phyloP scores from a whole-genome alignment of 2,329 filamentous ascomycete species.

The Colletotrichum musae region DNA sequence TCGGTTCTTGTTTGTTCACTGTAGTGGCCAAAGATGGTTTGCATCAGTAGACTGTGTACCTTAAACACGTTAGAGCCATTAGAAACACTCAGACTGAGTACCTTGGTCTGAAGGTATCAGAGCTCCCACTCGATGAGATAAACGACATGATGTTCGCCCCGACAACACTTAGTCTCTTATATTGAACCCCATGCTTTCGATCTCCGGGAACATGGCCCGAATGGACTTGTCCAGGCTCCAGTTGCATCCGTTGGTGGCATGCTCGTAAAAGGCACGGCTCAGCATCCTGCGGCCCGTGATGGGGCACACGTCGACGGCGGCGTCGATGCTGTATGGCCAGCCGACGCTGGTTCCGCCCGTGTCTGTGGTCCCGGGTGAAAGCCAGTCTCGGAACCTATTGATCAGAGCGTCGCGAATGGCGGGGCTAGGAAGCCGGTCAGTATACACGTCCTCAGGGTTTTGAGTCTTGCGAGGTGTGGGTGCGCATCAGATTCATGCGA shows the following conservation, averaged over 20 bases:
- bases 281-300: slow-evolving; percentile 26
- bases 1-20: too few relatives aligned
- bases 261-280: slow-evolving; percentile 32
- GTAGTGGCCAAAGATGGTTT: too few relatives aligned
- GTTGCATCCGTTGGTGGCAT: slow-evolving; percentile 28
- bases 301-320: slow-evolving; percentile 30
- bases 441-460: rapidly evolving
- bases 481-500: not conserved
- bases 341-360: slow-evolving; percentile 30
- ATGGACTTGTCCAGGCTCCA: slow-evolving; percentile 37
- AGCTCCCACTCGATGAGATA: not conserved
- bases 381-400: slow-evolving; percentile 30
- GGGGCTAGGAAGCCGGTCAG: slow-evolving; percentile 3
- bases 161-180: not conserved
- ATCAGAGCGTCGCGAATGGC: slow-evolving; percentile 33
- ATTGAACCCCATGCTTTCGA: slow-evolving; percentile 24
- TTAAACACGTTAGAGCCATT: too few relatives aligned
- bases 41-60: too few relatives aligned
- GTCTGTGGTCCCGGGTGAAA: slow-evolving; percentile 30
- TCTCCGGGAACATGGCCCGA: slow-evolving; percentile 25
- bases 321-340: slow-evolving; percentile 35
- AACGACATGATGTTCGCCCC: not conserved
- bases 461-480: not conserved
- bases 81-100: too few relatives aligned
- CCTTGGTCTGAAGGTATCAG: too few relatives aligned